Base-by-base conservation (phyloP, 345 rosid genomes). In the Populus simonii region DNA sequence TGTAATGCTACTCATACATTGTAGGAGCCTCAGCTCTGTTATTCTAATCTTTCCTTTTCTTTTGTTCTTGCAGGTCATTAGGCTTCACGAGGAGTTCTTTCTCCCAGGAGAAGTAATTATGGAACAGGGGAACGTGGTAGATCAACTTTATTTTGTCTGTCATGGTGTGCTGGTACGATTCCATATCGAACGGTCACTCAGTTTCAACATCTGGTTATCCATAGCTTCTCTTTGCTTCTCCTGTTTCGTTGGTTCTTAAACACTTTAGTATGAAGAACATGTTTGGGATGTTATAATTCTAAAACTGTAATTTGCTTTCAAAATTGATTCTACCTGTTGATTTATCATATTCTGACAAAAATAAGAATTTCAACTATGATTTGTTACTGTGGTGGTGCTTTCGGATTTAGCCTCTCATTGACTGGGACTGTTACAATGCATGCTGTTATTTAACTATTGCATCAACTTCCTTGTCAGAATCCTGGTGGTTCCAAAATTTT, bases 91-190 rank as follows among this genome's bases (percentile, higher is more conserved):
- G 87, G 99, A 96, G 78, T 94, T 94, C 82, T 93, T 89, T 85
- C 96, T 96, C 72, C 99, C 98, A 0, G 97, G 98, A 81, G 98
- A 96, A 90, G 91, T 94, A 67, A 89, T 96, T 78, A 83, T 91
- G 87, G 97, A 91, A 84, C 98, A 90, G 78, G 99, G 98, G 69
- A 89, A 84, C 67, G 97, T 87, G 8, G 97, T 92, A 35, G 99
- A 96, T 86, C 95, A 96, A 55, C 89, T 96, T 69, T 96, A 92
- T 83, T 94, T 96, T 84, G 90, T 96, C 53, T 94, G 98, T 79
- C 90, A 89, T 81, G 99, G 99, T 77, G 70, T 66, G 55, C 85
- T 96, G 97, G 99, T 96, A 92, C 13, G 81, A 59, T 77, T 69
- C 33, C 57, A 66, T 83, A 22, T 17, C 15, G n/a, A 31, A 27